Conservation (phyloP, 1,284 basidiomycete genomes). For the Singerocomus rubriflavus region DNA sequence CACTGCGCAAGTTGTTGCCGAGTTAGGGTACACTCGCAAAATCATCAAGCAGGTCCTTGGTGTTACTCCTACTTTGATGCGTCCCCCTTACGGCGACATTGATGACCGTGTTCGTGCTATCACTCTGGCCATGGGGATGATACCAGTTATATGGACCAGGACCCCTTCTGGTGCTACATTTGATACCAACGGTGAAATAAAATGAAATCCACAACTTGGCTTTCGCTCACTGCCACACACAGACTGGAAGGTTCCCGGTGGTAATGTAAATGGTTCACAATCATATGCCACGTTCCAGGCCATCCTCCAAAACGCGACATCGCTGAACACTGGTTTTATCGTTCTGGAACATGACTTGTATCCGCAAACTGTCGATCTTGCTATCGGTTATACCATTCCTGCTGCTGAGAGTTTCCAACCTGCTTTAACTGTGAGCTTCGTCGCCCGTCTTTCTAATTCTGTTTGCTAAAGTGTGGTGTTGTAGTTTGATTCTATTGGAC, state of each 20-base stretch:
- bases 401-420: conserved; percentile 60
- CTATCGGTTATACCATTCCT: conserved; percentile 83
- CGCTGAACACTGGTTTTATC: conserved; percentile 70
- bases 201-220: background rate
- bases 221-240: conserved; percentile 9
- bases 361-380: conserved; percentile 83
- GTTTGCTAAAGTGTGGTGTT: background rate
- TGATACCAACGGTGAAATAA: conserved; percentile 69
- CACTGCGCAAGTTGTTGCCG: conserved; percentile 87
- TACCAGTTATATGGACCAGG: conserved; percentile 79
- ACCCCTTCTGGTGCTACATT: conserved; percentile 59
- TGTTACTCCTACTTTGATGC: conserved; percentile 74
- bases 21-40: conserved; percentile 90
- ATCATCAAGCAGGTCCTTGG: conserved; percentile 76
- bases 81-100: conserved; percentile 61
- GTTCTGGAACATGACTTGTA: conserved; percentile 89
- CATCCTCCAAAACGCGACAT: conserved; percentile 61
- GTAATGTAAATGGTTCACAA: conserved; percentile 55
- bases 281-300: conserved; percentile 57
- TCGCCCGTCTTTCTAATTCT: background rate
- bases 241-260: conserved; percentile 85
- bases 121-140: conserved; percentile 75
- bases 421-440: conserved; percentile 51
- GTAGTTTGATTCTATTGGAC: conserved; percentile 64
- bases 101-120: conserved; percentile 90